Evolutionary conservation across 2,329 filamentous ascomycete genomes (phyloP), one percentile per base, ranked within the genome.

Genomic region (Diaporthe sp.): DNA sequence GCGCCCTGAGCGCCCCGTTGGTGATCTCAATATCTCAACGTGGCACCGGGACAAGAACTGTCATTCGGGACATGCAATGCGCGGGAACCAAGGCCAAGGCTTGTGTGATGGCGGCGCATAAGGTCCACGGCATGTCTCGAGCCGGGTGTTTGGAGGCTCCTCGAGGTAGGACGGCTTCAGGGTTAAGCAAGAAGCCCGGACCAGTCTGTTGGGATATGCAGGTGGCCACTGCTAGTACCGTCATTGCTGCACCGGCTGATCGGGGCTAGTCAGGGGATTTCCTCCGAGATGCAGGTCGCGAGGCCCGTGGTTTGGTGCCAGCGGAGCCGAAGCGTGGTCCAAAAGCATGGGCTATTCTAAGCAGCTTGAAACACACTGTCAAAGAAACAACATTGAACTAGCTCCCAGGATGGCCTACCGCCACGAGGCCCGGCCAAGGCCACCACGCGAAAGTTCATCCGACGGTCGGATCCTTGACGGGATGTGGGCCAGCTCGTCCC

Each of bases 311-410:
- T 64, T 38, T 52, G 30, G 58, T 15, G 70, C 47, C 58, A 33
- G 22, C 57, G 60, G 57, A 35, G 50, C 47, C 57, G 57, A 55
- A 33, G 57, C 50, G 25, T 42, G 70, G 57, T 9, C 13, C 19
- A 45, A 25, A 38, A 64, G 33, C 57, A 42, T 61, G 42, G 19
- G 57, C 45, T 42, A 13, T 45, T 15, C 30, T 35, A 50, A 42
- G 25, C 50, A 40, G 28, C 42, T 58, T 54, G 72, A 74, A 57
- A 74, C 64, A 35, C 64, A 28, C 22, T 54, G 64, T 61, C 40
- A 38, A 10, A 42, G 33, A 61, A 54, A 68, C 68, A 57, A 38
- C 28, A 8, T 38, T 35, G 40, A 35, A 4, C 54, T 54, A 60
- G 15, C 5, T 22, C 42, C 54, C 61, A 75, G 50, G n/a, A 35